Evolutionary conservation across 2,329 filamentous ascomycete species (phyloP).

Genomic region (Scytalidium lignicola): DNA sequence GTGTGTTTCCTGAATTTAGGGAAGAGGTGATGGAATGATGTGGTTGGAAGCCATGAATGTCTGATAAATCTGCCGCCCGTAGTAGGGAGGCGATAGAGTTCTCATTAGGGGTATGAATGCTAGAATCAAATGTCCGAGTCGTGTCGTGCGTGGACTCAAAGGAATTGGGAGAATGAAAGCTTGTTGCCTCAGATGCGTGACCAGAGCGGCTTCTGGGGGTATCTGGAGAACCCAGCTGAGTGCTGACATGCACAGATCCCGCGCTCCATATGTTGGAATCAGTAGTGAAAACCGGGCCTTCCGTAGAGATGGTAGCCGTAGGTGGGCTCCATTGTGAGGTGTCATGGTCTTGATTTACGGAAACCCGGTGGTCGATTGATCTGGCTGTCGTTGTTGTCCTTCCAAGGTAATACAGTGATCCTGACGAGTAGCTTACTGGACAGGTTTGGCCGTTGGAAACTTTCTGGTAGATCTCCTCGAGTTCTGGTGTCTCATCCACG

Average conservation of each 20-base stretch:
- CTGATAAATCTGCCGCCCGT: neutral
- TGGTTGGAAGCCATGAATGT: neutral
- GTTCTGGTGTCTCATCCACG: slow-evolving; percentile 15
- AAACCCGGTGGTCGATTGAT: neutral
- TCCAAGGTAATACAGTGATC: neutral
- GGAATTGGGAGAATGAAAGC: neutral
- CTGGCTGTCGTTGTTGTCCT: neutral
- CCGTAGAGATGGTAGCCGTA: neutral
- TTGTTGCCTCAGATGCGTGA: neutral
- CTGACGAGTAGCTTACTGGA: neutral
- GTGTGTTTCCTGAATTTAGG: neutral
- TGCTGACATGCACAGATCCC: neutral
- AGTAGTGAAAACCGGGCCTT: neutral
- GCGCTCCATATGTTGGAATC: neutral
- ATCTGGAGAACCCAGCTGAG: neutral
- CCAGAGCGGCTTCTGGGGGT: neutral
- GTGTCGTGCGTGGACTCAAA: neutral
- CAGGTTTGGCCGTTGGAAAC: neutral
- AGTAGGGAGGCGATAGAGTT: neutral
- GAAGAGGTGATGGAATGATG: neutral
- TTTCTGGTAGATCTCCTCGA: slow-evolving; percentile 13
- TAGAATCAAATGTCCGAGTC: neutral
- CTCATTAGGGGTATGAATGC: neutral
- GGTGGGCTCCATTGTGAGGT: neutral
- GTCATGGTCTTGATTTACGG: neutral